Evolutionary conservation across 768 basidiomycete genomes (phyloP).

Genomic region (Phaeolepiota aurea): DNA sequence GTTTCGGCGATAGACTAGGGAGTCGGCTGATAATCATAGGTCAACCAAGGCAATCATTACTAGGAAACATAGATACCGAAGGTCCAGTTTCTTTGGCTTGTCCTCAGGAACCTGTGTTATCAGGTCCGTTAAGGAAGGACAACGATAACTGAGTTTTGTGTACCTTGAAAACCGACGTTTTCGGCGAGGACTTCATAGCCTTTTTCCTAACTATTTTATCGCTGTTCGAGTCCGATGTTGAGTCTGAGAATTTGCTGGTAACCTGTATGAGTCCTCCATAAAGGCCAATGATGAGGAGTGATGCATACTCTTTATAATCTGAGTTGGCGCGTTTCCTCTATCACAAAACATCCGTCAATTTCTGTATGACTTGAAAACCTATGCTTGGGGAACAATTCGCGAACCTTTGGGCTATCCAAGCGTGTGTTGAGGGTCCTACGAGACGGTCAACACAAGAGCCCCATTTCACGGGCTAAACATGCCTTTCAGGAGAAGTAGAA

Average conservation of each 20-base stretch:
- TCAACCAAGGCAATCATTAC: not conserved
- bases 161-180: not conserved
- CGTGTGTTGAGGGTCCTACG: too few species aligned
- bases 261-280: too few species aligned
- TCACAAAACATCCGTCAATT: not conserved
- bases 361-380: slow-evolving; percentile 1
- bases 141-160: too few species aligned
- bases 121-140: too few species aligned
- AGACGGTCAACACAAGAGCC: too few species aligned
- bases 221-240: not conserved
- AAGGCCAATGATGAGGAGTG: too few species aligned
- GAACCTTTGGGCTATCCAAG: too few species aligned
- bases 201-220: not conserved
- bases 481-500: not conserved
- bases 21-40: not conserved
- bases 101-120: not conserved
- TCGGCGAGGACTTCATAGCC: not conserved
- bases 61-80: not conserved
- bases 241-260: not conserved
- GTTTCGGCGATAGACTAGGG: not conserved
- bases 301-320: not conserved
- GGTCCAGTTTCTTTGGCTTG: not conserved
- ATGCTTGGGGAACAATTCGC: too few species aligned
- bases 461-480: not conserved
- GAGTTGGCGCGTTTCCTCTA: not conserved